Conservation (phyloP, 1,284 basidiomycete species). For the Pterulicium gracile region DNA sequence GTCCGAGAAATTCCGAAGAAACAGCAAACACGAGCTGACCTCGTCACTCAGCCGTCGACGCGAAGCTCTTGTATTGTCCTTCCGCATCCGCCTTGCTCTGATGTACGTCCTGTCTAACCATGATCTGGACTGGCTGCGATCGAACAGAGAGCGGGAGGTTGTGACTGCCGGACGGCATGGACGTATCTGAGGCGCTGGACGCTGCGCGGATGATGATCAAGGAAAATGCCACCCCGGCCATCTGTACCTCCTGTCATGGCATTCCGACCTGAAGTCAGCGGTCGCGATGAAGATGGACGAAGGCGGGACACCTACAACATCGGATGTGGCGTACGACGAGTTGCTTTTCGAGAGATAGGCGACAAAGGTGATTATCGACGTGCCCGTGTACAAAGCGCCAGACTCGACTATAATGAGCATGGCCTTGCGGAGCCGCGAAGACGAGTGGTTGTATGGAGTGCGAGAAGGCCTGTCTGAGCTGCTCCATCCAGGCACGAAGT, state of each 20-base stretch:
- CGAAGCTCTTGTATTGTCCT: too few relatives aligned
- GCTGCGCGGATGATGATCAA: slow-evolving; percentile 1
- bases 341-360: slow-evolving; percentile 4
- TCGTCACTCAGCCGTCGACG: too few relatives aligned
- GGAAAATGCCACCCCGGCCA: neutral
- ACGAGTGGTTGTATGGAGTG: neutral
- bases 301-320: neutral
- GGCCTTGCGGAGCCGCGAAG: neutral
- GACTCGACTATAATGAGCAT: slow-evolving; percentile 7
- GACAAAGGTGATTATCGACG: slow-evolving; percentile 5
- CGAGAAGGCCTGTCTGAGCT: neutral
- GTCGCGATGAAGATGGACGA: neutral
- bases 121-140: neutral
- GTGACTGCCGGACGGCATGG: neutral
- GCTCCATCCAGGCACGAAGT: neutral
- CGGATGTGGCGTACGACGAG: slow-evolving; percentile 5
- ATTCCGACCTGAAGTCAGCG: too few relatives aligned
- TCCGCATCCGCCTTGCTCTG: neutral
- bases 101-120: neutral
- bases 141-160: neutral
- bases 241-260: neutral
- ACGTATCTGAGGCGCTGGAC: neutral
- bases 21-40: too few relatives aligned
- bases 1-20: too few relatives aligned
- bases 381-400: slow-evolving; percentile 4